Percentiles rank a stretch among this genome's conserved stretches.
Evolutionary conservation across 2,329 filamentous ascomycete genomes (phyloP).

Genomic region (Stylonectria norvegica): DNA sequence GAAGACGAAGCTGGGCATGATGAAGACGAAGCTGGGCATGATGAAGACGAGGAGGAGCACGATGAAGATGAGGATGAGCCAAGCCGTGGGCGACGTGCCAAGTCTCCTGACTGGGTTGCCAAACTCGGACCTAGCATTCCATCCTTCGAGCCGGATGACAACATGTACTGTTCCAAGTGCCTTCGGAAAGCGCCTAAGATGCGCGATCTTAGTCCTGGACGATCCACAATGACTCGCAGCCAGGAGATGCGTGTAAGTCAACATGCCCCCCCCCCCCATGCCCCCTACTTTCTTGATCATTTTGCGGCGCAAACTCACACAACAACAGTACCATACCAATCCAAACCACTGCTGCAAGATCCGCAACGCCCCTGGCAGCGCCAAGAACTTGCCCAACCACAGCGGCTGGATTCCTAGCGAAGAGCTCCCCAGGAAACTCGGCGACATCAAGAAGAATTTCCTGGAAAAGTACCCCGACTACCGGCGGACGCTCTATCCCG

Average conservation of each 20-base stretch:
- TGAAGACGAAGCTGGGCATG: slow-evolving; percentile 4
- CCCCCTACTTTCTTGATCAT: too few species aligned
- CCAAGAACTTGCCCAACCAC: slow-evolving; percentile 28
- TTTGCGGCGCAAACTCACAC: too few species aligned
- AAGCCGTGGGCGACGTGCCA: slow-evolving; percentile 8
- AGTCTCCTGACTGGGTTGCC: slow-evolving; percentile 27
- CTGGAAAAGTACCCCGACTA: slow-evolving; percentile 25
- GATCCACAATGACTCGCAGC: slow-evolving; percentile 8
- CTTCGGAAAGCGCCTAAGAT: slow-evolving; percentile 28
- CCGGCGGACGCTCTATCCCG: slow-evolving; percentile 29
- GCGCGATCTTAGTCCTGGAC: slow-evolving; percentile 16
- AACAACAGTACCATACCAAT: slow-evolving; percentile 18
- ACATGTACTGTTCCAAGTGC: slow-evolving; percentile 34
- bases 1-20: slow-evolving; percentile 12
- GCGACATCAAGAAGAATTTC: slow-evolving; percentile 24
- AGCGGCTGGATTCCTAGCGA: slow-evolving; percentile 30
- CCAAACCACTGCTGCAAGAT: slow-evolving; percentile 25
- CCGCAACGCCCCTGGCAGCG: slow-evolving; percentile 19
- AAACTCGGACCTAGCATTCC: slow-evolving; percentile 21
- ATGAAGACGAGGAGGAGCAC: slow-evolving; percentile 4
- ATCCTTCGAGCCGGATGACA: slow-evolving; percentile 23
- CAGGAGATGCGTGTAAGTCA: slow-evolving; percentile 22
- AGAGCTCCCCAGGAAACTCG: slow-evolving; percentile 14
- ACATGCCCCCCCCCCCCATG: accelerated
- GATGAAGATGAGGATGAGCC: neutral